Base-by-base conservation (phyloP, 148 eudicot species). In the Diospyros lotus region DNA sequence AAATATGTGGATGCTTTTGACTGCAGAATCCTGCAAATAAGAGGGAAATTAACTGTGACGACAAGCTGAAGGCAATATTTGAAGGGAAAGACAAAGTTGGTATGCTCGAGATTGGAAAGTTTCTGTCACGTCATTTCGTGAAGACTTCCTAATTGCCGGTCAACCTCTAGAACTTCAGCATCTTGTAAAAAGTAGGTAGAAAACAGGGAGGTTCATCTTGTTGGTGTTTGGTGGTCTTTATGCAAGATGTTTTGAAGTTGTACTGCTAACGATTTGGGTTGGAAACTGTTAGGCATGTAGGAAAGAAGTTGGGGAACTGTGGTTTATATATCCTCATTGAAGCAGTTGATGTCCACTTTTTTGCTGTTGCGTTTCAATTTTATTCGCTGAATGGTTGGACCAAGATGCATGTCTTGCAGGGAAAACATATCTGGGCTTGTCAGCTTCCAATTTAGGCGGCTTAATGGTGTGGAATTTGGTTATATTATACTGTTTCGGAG, bases 31-130 rank as follows among this genome's bases (percentile, higher is more conserved):
- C 77, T 0, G 17, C 74, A 4, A 40, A 79, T 79, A 79, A 68
- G 69, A 79, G 9, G 81, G 81, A 66, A 42, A 68, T 79, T 53
- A 2, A 38, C 13, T 79, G 81, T 6, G 81, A 79, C 6, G 70
- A 68, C 53, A 79, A 79, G 81, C 70, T 79, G 77, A 79, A 79
- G 77, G 69, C 81, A 15, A 68, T 79, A 69, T 74, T 79, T 62
- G 74, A 68, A 52, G 81, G 77, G 51, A 79, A 69, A 15, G 77
- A 79, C 8, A 74, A 68, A 62, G 74, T 79, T 14, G 74, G 81
- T 9, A 68, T 79, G 53, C 64, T 68, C 38, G 81, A 79, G 64
- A 74, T 79, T 43, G 77, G 73, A 11, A 74, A 54, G 69, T 54
- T 79, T 77, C 65, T 79, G 8, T 61, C 81, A 6, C 4, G 11